Percentiles rank a stretch among this genome's conserved stretches.
These are phyloP conservation scores for Malus orientalis DNA, from an alignment of 306 rosid species.

Conservation along the genomic window DNA sequence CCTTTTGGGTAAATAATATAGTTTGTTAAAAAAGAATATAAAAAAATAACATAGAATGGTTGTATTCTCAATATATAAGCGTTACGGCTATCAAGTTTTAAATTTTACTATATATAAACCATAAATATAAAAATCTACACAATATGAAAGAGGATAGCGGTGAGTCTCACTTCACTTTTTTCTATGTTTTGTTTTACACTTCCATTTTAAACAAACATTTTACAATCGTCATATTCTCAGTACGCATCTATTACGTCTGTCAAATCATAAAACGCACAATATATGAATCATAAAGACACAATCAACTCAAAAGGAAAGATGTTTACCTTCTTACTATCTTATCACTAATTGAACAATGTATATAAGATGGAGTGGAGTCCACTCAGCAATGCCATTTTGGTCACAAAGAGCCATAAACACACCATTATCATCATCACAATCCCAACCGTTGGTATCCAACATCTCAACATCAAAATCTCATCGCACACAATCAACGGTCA, in stretches of 20 bases:
- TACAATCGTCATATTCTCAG: background rate
- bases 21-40: no score
- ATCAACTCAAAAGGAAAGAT: background rate
- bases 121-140: background rate
- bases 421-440: background rate
- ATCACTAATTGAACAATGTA: background rate
- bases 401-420: background rate
- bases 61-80: no score
- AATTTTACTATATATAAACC: background rate
- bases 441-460: background rate
- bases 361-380: background rate
- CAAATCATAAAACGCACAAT: rapidly evolving
- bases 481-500: background rate
- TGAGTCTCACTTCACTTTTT: background rate
- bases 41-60: no score
- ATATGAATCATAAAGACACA: background rate
- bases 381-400: background rate
- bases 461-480: background rate
- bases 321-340: background rate
- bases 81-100: background rate
- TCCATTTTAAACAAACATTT: background rate
- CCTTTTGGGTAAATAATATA: no score
- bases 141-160: background rate
- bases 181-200: background rate
- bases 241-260: background rate